These are phyloP conservation scores for Syzygium grande DNA, from an alignment of 345 rosid genomes.

Conservation along the genomic window DNA sequence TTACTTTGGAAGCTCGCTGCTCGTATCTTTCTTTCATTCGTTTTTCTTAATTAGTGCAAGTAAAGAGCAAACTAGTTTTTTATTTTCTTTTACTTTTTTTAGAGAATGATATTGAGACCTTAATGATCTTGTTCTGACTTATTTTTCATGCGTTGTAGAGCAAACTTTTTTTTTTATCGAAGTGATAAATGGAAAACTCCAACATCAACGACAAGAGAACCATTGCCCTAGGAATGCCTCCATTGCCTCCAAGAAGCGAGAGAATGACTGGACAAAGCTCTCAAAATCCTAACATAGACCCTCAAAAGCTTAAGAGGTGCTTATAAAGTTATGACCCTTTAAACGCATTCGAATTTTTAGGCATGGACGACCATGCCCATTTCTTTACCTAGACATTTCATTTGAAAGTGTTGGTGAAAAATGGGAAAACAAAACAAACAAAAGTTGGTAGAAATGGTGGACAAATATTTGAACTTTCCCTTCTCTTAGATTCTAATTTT, in stretches of 20 bases:
- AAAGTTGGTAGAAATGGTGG: background rate
- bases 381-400: background rate
- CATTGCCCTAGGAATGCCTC: background rate
- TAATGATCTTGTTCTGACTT: background rate
- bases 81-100: background rate
- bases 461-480: background rate
- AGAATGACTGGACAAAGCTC: conserved; percentile 11
- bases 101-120: background rate
- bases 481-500: background rate
- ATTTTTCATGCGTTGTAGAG: too few relatives aligned
- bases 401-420: background rate
- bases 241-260: background rate
- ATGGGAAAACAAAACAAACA: background rate
- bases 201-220: background rate
- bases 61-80: background rate
- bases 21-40: background rate
- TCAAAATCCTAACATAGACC: background rate
- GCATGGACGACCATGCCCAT: background rate
- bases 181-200: too few relatives aligned
- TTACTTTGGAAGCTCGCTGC: too few relatives aligned
- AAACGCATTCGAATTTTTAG: background rate
- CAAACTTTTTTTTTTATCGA: too few relatives aligned
- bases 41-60: background rate
- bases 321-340: background rate
- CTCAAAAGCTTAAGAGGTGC: background rate